Conservation (phyloP, 2,329 filamentous ascomycete species). For the Apiospora rasikravindrae region DNA sequence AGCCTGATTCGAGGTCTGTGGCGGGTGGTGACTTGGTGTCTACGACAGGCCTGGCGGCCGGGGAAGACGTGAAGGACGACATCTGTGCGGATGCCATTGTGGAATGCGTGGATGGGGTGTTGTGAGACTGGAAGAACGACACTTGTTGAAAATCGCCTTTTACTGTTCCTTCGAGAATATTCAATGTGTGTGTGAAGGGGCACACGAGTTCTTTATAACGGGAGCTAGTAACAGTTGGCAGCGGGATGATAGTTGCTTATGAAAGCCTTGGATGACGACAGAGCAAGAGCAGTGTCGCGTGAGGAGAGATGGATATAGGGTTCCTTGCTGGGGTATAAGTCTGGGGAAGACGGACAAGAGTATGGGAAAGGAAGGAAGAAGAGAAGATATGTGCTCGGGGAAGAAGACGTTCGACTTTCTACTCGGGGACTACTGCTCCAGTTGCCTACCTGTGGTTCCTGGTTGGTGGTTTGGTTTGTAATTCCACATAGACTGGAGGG, state of each 20-base stretch:
- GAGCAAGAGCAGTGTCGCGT: neutral
- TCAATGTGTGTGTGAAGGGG: conserved; percentile 7
- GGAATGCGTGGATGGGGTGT: neutral
- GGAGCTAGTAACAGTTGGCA: neutral
- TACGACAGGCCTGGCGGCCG: conserved; percentile 40
- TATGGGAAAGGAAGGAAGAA: conserved; percentile 12
- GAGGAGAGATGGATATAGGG: neutral
- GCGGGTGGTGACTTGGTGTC: conserved; percentile 47
- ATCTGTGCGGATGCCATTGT: conserved; percentile 44
- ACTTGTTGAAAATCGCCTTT: neutral
- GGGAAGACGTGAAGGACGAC: conserved; percentile 47
- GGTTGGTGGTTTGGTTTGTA: conserved; percentile 8
- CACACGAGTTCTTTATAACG: neutral
- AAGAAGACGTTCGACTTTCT: neutral
- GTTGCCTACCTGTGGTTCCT: neutral
- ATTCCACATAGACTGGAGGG: neutral
- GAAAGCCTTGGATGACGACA: conserved; percentile 15
- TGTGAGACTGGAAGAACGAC: neutral
- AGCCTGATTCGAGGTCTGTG: conserved; percentile 77
- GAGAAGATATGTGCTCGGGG: neutral
- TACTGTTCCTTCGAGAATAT: neutral
- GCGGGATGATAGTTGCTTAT: neutral
- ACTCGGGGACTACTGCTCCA: neutral
- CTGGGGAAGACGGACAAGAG: conserved; percentile 7
- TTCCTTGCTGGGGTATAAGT: conserved; percentile 14